phyloP scores from a whole-genome alignment of 495 filamentous ascomycete species.

The Penicillium goetzii region DNA sequence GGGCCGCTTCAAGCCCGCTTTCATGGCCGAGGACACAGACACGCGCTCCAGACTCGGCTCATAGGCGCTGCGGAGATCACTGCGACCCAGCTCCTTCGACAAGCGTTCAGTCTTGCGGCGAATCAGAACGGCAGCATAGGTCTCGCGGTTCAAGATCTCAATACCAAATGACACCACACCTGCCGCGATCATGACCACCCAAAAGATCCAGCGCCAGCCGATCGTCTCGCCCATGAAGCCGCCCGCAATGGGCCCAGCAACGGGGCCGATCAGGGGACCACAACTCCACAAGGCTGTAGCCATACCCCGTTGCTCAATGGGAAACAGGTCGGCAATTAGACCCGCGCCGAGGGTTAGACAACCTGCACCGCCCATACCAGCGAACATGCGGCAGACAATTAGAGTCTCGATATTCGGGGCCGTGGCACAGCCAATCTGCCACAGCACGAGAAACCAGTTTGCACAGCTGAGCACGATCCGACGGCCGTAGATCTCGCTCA shows the following conservation, averaged over 20 bases:
- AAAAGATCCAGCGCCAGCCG: constrained; percentile 66
- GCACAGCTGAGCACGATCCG: constrained; percentile 49
- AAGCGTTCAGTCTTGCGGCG: constrained; percentile 51
- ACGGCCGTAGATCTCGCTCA: constrained; percentile 62
- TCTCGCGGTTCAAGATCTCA: constrained; percentile 56
- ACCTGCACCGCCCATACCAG: constrained; percentile 62
- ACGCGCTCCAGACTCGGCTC: not conserved
- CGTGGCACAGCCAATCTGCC: constrained; percentile 72
- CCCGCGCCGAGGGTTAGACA: constrained; percentile 51
- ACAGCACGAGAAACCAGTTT: constrained; percentile 56
- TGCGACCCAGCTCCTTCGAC: constrained; percentile 44
- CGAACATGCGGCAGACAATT: constrained; percentile 67
- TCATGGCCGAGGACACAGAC: constrained; percentile 26
- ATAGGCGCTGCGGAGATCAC: constrained; percentile 48
- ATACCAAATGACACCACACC: constrained; percentile 44
- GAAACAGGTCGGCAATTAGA: constrained; percentile 64
- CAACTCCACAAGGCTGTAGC: constrained; percentile 61
- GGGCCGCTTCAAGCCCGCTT: constrained; percentile 47
- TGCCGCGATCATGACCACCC: constrained; percentile 58
- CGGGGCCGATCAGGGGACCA: constrained; percentile 55
- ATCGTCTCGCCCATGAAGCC: constrained; percentile 57
- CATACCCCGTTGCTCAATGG: constrained; percentile 56
- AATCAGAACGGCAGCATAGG: constrained; percentile 54
- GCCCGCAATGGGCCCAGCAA: constrained; percentile 56
- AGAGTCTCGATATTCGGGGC: constrained; percentile 59